Base-by-base conservation (phyloP, 306 rosid genomes). In the Lablab purpureus region DNA sequence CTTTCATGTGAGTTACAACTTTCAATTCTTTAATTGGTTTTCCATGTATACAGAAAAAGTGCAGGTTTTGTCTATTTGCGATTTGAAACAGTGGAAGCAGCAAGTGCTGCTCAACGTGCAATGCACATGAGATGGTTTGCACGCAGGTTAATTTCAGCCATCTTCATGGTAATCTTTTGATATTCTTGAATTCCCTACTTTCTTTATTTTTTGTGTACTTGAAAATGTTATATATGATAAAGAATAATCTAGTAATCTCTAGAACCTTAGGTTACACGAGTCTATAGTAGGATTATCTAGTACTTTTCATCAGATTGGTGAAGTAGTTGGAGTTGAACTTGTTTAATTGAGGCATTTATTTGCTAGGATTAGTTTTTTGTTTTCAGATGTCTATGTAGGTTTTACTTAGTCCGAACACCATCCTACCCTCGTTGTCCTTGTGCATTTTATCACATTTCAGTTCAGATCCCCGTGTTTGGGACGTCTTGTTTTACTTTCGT, bases 61-160 rank as follows among this genome's bases (percentile, higher is more conserved):
- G 91, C 99, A 9, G 99, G 99, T 41, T 91, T 83, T 40, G 99
- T 93, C 71, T 96, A 93, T 80, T 71, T 96, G 94, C 91, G 73
- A 82, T 96, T 91, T 85, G 96, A 93, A 52, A 64, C 96, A 9
- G 93, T 89, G 81, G 96, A 96, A 78, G 99, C 88, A 49, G 88
- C 99, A 41, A 81, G 88, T 56, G 92, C 83, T 28, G 98, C 98
- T 41, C 99, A 96, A 84, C 96, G 81, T 36, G 87, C 99, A 41
- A 96, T 96, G 99, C 97, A 96, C 79, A 28, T 83, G 87, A 87
- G 99, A 89, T 96, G 98, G 98, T 96, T 96, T 88, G 99, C 99
- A 14, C 92, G 99, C 56, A 84, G 94, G 74, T 86, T 78, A 87
- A 93, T 96, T 83, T 84, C 96, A 43, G 99, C 97, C 37, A 17